Conservation (phyloP, 2,329 filamentous ascomycete genomes). For the Colletotrichum filicis region DNA sequence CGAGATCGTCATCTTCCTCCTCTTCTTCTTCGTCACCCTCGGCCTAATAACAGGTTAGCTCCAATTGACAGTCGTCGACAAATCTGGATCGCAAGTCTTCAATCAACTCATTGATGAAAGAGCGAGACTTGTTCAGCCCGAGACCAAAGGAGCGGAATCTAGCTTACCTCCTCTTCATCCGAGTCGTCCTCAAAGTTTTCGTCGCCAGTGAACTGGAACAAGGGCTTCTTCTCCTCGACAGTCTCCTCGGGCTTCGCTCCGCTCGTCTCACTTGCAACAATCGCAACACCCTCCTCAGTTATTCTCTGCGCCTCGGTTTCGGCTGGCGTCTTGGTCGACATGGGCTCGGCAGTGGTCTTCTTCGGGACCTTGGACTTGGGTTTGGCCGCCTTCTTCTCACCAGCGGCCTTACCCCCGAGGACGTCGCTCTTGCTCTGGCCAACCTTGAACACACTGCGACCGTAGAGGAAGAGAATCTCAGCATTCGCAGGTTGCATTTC, state of each 20-base stretch:
- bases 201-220: constrained; percentile 94
- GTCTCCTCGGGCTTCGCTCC: constrained; percentile 51
- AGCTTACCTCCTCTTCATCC: constrained; percentile 75
- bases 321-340: constrained; percentile 44
- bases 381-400: constrained; percentile 56
- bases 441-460: constrained; percentile 91
- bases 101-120: not conserved
- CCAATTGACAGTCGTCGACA: not conserved
- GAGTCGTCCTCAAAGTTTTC: constrained; percentile 91
- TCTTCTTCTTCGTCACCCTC: constrained; percentile 55
- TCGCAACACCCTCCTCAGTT: constrained; percentile 57
- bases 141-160: not conserved
- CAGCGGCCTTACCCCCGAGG: constrained; percentile 81
- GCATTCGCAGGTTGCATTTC: constrained; percentile 92
- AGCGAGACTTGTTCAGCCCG: not conserved
- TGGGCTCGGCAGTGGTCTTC: constrained; percentile 45
- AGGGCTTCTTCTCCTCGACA: constrained; percentile 72
- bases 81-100: not conserved
- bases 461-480: constrained; percentile 94
- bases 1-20: constrained; percentile 78
- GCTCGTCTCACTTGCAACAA: constrained; percentile 56
- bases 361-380: constrained; percentile 50
- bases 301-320: constrained; percentile 54
- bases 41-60: constrained; percentile 32
- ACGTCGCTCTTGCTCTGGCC: constrained; percentile 96